Base-by-base conservation (phyloP, 805 yeast species). In the Myxozyma melibiosi region DNA sequence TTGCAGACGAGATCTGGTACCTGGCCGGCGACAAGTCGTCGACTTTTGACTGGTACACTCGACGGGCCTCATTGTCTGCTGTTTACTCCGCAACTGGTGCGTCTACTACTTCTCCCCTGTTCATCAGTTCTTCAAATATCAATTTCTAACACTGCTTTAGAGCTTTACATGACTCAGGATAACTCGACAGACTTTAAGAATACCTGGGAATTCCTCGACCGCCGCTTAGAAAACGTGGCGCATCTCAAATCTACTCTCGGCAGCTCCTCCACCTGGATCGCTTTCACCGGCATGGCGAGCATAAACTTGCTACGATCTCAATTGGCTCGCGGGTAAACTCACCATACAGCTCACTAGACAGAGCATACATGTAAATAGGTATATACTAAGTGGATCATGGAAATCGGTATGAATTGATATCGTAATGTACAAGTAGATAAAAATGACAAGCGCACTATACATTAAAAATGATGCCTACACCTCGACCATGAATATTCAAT, bases 41-140 rank as follows among this genome's bases (percentile, higher is more conserved):
- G 18, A 96, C 90, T 70, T 84, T 87, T 69, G 86, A 89, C 2
- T 92, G 99, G 99, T 92, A 92, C 71, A 76, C 95, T n/a, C 88
- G 90, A 68, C 77, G 99, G 63, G 74, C 86, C 14, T 80, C 87
- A 7, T 69, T 92, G 14, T 80, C 88, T 24, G 77, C 86, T 1
- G 79, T 86, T 1, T 89, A 88, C 70, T 86, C 87, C 2, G 81
- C 85, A 37, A 58, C 69, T 2, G 65, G 65, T 61, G 37, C 18
- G 54, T 30, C n/a, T n/a, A n/a, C n/a, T n/a, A n/a, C 9, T 2
- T 33, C 11, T 40, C 27, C 22, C 8, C 25, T 41, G 1, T n/a
- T n/a, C n/a, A n/a, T 8, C 27, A 38, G n/a, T 30, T n/a, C 20
- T 33, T 13, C 9, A 22, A 13, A 28, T 20, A 16, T 24, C 16